Evolutionary conservation across 2,329 filamentous ascomycete species (phyloP), one percentile per base, ranked within the genome.

Genomic region (Gremmenia infestans): DNA sequence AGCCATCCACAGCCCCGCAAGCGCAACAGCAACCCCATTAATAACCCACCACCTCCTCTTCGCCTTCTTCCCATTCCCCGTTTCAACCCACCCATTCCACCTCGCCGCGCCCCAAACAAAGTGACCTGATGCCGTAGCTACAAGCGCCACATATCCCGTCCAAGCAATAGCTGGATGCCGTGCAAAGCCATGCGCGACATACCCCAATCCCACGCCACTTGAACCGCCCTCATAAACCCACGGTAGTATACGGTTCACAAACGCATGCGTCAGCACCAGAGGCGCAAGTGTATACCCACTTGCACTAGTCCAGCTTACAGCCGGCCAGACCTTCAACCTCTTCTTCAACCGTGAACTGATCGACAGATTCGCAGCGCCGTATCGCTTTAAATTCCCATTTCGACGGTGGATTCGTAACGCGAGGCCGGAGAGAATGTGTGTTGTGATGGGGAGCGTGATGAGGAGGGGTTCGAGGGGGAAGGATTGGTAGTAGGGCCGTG

Each of bases 401-500:
- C 89, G 81, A 23, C 91, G 81, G 60, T 93, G 79, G 5, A 95
- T 76, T 14, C 94, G 87, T 46, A 97, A 76, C 0, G 83, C 84
- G 5, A 97, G 69, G 37, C 93, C 92, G 0, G 90, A 88, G 14
- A 81, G 78, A 45, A 97, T 77, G 71, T 97, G 93, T 2, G 86
- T 81, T 56, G 85, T 71, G 22, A 96, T 76, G 2, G 93, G 91
- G 2, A 91, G 72, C 45, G 80, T 84, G 58, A 97, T 82, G 59
- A 97, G 79, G 19, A 95, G 74, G 3, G 91, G 89, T 69, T 97
- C 92, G 51, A 88, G 79, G 15, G 89, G 76, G 2, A 87, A 80
- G 1, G 90, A 92, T 72, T 97, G 93, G 76, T 97, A 97, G 71
- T 94, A 85, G 49, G 95, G 92, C 59, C 93, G 85, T 28, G 91